Conservation (phyloP, 1,284 basidiomycete genomes). For the Baeospora myosura region DNA sequence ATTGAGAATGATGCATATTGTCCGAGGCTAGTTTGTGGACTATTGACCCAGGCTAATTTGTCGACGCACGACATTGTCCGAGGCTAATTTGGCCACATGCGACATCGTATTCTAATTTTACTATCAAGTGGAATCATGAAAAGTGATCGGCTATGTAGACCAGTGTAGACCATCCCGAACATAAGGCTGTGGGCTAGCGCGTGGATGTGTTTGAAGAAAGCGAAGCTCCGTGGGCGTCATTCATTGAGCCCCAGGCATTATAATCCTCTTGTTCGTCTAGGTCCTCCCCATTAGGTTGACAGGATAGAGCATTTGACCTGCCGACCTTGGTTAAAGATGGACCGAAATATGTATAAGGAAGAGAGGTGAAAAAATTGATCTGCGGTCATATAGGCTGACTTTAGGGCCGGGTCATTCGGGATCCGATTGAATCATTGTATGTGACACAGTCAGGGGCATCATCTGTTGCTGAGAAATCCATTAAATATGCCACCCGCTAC, state of each 20-base stretch:
- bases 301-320: slow-evolving; percentile 36
- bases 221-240: slow-evolving; percentile 46
- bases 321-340: slow-evolving; percentile 60
- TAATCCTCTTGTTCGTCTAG: slow-evolving; percentile 59
- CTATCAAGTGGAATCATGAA: no score
- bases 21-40: no score
- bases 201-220: slow-evolving; percentile 63
- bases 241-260: slow-evolving; percentile 51
- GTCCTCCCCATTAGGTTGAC: slow-evolving; percentile 69
- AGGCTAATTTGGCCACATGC: no score
- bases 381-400: slow-evolving; percentile 12
- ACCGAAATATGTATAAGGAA: slow-evolving; percentile 44
- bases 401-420: slow-evolving; percentile 28
- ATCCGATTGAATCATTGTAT: background rate
- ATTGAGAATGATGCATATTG: no score
- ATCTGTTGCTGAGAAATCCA: background rate
- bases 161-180: no score
- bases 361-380: slow-evolving; percentile 16
- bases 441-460: background rate
- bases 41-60: no score
- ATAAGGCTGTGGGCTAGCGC: no score
- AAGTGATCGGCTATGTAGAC: no score
- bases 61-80: no score
- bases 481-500: background rate
- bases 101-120: no score